phyloP scores from a whole-genome alignment of 139 green algal genomes.

The Chlorella sorokiniana region DNA sequence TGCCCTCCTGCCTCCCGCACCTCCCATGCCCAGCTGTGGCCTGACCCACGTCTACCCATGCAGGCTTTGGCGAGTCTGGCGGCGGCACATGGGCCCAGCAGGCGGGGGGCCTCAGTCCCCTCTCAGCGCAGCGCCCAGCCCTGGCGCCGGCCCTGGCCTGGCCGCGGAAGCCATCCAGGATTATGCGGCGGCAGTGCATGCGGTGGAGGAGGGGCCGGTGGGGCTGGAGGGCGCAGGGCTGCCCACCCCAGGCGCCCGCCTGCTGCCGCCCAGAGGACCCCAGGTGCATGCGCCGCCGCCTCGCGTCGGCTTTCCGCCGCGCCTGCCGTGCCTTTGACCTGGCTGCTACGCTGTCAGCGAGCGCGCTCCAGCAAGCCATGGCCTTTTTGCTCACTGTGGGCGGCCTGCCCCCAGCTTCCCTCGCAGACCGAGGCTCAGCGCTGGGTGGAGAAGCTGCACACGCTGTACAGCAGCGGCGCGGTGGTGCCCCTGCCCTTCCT shows the following conservation, averaged over 20 bases:
- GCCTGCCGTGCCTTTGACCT: not conserved
- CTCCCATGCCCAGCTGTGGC: not conserved
- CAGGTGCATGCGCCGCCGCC: not conserved
- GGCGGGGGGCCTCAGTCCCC: not conserved
- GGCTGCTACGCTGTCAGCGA: not conserved
- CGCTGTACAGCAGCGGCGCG: conserved; percentile 66
- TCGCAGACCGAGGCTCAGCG: conserved; percentile 23
- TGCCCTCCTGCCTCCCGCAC: too few species aligned
- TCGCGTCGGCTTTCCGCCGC: not conserved
- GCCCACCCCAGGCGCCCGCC: not conserved
- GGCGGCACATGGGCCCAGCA: not conserved
- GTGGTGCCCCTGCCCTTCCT: conserved; percentile 87
- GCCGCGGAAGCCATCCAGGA: conserved; percentile 22
- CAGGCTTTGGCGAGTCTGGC: conserved; percentile 7
- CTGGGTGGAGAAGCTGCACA: conserved; percentile 65
- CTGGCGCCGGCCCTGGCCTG: not conserved
- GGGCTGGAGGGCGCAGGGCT: conserved; percentile 5
- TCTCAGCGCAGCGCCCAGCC: not conserved
- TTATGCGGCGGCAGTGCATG: conserved; percentile 49
- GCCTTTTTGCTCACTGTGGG: conserved; percentile 23
- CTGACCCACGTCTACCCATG: not conserved
- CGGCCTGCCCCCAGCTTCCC: not conserved
- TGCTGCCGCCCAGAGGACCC: conserved; percentile 9
- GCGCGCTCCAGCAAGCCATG: conserved; percentile 33
- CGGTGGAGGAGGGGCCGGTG: not conserved